phyloP scores from a whole-genome alignment of 2,329 filamentous ascomycete genomes.

The Verticillium klebahnii region DNA sequence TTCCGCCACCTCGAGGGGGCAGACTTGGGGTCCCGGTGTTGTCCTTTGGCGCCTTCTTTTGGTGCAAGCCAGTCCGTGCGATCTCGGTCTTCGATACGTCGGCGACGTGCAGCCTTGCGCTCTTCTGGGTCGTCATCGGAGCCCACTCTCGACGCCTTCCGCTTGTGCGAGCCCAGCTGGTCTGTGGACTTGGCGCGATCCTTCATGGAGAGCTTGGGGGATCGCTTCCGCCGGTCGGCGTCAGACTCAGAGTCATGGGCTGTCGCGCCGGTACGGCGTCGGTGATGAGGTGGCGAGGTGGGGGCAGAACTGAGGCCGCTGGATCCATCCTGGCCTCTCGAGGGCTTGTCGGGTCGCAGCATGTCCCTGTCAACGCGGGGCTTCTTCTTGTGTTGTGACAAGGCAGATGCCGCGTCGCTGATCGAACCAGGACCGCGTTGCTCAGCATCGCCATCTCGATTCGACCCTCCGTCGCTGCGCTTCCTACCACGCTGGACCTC shows the following conservation, averaged over 20 bases:
- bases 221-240: conserved; percentile 33
- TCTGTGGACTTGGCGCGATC: conserved; percentile 45
- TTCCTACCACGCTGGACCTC: conserved; percentile 32
- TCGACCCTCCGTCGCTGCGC: conserved; percentile 25
- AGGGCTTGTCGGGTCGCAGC: conserved; percentile 23
- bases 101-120: conserved; percentile 50
- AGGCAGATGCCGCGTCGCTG: background rate
- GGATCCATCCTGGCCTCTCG: conserved; percentile 44
- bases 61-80: conserved; percentile 4
- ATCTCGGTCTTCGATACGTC: conserved; percentile 36
- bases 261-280: conserved; percentile 27
- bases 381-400: conserved; percentile 41
- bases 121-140: conserved; percentile 54
- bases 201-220: conserved; percentile 39
- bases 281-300: conserved; percentile 45
- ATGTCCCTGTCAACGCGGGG: conserved; percentile 36
- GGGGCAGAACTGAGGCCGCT: conserved; percentile 57
- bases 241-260: conserved; percentile 52
- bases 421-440: conserved; percentile 24
- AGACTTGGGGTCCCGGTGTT: conserved; percentile 23
- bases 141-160: conserved; percentile 48
- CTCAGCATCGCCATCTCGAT: conserved; percentile 29
- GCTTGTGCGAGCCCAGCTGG: conserved; percentile 41
- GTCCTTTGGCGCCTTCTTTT: conserved; percentile 5
- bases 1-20: conserved; percentile 24